These are phyloP conservation scores for Apiospora rasikravindrae DNA, from an alignment of 2,329 filamentous ascomycete species.

Conservation along the genomic window DNA sequence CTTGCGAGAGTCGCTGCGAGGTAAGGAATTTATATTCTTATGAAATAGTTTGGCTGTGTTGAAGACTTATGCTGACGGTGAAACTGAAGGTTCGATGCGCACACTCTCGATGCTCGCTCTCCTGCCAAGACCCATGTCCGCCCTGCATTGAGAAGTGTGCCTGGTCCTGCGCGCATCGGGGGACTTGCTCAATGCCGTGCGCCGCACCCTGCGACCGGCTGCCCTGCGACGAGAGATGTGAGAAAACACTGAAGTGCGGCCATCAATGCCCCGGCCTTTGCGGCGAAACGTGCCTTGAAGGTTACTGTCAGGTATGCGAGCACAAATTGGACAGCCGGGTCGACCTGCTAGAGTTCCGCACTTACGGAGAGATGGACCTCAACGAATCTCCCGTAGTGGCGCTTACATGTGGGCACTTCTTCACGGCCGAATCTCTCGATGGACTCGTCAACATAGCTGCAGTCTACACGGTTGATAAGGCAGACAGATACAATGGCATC, in stretches of 20 bases:
- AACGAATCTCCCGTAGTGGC: slow-evolving; percentile 67
- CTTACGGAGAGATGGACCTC: slow-evolving; percentile 63
- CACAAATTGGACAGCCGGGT: slow-evolving; percentile 62
- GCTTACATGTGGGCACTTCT: slow-evolving; percentile 66
- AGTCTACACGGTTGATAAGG: slow-evolving; percentile 51
- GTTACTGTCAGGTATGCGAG: slow-evolving; percentile 64
- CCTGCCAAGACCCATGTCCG: slow-evolving; percentile 64
- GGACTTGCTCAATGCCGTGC: slow-evolving; percentile 48
- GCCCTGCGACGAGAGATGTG: slow-evolving; percentile 67
- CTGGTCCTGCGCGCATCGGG: slow-evolving; percentile 60
- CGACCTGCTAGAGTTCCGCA: slow-evolving; percentile 40
- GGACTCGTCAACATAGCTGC: slow-evolving; percentile 59
- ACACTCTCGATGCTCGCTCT: slow-evolving; percentile 59
- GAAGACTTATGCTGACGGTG: background rate
- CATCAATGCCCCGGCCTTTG: slow-evolving; percentile 62
- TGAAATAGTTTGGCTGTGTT: too few species aligned
- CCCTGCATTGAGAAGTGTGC: slow-evolving; percentile 65
- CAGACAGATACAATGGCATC: slow-evolving; percentile 40
- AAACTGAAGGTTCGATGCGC: slow-evolving; percentile 53
- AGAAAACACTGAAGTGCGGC: slow-evolving; percentile 57
- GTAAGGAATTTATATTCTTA: background rate
- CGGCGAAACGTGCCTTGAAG: slow-evolving; percentile 64
- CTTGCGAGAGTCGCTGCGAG: slow-evolving; percentile 57
- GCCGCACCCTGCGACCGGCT: slow-evolving; percentile 71
- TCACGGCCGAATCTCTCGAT: slow-evolving; percentile 66